Base-by-base conservation (phyloP, 805 yeast species). In the Ogataea sp. region DNA sequence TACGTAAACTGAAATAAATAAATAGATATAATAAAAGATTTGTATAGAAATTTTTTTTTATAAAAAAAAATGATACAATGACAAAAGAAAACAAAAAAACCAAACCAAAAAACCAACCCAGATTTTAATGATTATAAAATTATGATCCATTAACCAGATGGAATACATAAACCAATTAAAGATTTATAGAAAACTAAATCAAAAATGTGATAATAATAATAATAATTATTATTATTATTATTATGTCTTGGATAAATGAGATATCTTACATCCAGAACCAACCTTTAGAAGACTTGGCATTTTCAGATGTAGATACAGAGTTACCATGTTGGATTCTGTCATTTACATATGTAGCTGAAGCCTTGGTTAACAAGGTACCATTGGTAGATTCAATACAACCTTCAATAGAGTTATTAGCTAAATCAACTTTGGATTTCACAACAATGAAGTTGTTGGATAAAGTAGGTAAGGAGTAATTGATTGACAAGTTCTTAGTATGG, bases 401-500 rank as follows among this genome's bases (percentile, higher is more conserved):
- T 17, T 64, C 67, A 25, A 79, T 72, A 6, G 49, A 52, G 7
- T 70, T 56, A 6, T 56, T 56, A 21, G 68, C 62, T 15, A 52
- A 45, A 7, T 40, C 46, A 17, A 66, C 58, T 17, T 69, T 58
- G 0, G 87, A 74, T 50, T 71, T 77, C 15, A 88, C 67, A 3
- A 83, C 70, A 29, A 87, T 68, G 50, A 87, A 84, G 44, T 78
- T 87, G 53, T 86, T 80, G 13, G 90, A 88, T 39, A 83, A 58
- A 0, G 95, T 79, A 9, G 96, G 96, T 43, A 69, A 65, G 42
- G 67, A 73, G 59, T 88, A 88, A 32, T 66, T 64, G 13, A 80
- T 51, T 8, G 69, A 61, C 35, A 78, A 55, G 20, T 61, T 56
- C 28, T 70, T 68, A 3, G 80, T 77, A 46, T 67, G 71, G 23